These are phyloP conservation scores for Diplodia sapinea DNA, from an alignment of 2,329 filamentous ascomycete genomes.

Conservation along the genomic window DNA sequence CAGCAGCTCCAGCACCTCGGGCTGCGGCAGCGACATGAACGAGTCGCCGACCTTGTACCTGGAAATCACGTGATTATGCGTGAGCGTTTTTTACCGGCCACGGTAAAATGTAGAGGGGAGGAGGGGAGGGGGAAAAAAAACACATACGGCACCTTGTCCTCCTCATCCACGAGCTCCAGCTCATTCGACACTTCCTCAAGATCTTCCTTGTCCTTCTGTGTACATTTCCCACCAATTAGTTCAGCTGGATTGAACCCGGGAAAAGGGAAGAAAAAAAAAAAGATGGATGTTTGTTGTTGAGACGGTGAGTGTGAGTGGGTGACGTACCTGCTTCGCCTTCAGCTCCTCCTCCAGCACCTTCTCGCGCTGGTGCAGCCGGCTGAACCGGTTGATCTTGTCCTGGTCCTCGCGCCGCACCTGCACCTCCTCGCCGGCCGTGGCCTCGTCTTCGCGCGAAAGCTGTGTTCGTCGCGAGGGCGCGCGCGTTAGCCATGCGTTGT, in stretches of 20 bases:
- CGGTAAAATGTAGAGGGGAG: neutral
- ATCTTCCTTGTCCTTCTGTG: conserved; percentile 96
- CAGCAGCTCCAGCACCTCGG: conserved; percentile 87
- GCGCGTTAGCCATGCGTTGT: conserved; percentile 28
- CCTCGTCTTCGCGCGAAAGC: conserved; percentile 95
- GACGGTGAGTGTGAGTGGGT: no score
- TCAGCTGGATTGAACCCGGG: neutral
- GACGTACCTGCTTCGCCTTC: conserved; percentile 73
- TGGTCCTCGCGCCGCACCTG: conserved; percentile 97
- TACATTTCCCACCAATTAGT: neutral
- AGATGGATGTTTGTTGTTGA: neutral
- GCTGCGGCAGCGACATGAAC: conserved; percentile 84
- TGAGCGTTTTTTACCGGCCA: neutral
- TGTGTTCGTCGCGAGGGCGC: conserved; percentile 48
- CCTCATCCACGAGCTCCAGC: conserved; percentile 92
- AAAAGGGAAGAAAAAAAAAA: no score
- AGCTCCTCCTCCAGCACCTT: conserved; percentile 79
- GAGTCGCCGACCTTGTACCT: conserved; percentile 98
- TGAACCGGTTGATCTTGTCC: conserved; percentile 98
- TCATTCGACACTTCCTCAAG: conserved; percentile 90
- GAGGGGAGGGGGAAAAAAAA: no score
- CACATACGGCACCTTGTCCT: conserved; percentile 85
- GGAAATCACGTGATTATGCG: conserved; percentile 25
- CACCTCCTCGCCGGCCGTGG: conserved; percentile 75
- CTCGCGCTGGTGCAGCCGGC: conserved; percentile 87